These are phyloP conservation scores for Geosmithia morbida DNA, from an alignment of 2,329 filamentous ascomycete species.

Conservation along the genomic window DNA sequence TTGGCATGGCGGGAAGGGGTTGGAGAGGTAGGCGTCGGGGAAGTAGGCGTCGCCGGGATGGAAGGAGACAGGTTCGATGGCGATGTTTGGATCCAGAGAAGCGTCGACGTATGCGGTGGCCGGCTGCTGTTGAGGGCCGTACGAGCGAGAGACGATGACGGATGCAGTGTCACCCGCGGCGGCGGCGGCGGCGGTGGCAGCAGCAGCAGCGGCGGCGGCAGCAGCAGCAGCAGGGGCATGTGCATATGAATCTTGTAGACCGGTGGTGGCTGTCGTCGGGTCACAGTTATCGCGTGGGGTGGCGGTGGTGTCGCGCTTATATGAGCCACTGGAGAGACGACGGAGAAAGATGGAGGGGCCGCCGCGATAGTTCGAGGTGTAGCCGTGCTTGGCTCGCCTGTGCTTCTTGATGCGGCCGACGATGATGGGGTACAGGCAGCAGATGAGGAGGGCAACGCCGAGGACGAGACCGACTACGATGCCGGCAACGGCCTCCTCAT, in stretches of 20 bases:
- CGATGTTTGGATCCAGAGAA: slow-evolving; percentile 1
- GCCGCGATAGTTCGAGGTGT: background rate
- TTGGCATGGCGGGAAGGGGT: slow-evolving; percentile 8
- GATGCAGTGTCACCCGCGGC: too few relatives aligned
- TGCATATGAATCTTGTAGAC: background rate
- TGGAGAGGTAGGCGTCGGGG: slow-evolving; percentile 5
- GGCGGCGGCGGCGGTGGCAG: too few relatives aligned
- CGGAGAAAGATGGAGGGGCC: slow-evolving; percentile 6
- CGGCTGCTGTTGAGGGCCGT: background rate
- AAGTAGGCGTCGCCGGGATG: background rate
- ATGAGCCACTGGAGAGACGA: slow-evolving; percentile 20
- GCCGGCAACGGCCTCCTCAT: slow-evolving; percentile 21
- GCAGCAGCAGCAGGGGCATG: too few relatives aligned
- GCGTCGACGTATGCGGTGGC: slow-evolving; percentile 1
- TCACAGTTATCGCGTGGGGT: background rate
- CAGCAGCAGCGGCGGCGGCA: too few relatives aligned
- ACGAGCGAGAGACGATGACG: background rate
- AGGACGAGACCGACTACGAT: slow-evolving; percentile 20
- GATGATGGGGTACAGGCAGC: slow-evolving; percentile 25
- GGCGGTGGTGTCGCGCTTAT: slow-evolving; percentile 10
- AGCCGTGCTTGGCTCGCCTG: slow-evolving; percentile 1
- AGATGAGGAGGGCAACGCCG: slow-evolving; percentile 14
- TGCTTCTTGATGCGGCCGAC: slow-evolving; percentile 8
- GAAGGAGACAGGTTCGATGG: slow-evolving; percentile 4
- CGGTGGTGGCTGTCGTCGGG: background rate